Conservation (phyloP, 2,329 filamentous ascomycete species). For the Penicillium sp. region DNA sequence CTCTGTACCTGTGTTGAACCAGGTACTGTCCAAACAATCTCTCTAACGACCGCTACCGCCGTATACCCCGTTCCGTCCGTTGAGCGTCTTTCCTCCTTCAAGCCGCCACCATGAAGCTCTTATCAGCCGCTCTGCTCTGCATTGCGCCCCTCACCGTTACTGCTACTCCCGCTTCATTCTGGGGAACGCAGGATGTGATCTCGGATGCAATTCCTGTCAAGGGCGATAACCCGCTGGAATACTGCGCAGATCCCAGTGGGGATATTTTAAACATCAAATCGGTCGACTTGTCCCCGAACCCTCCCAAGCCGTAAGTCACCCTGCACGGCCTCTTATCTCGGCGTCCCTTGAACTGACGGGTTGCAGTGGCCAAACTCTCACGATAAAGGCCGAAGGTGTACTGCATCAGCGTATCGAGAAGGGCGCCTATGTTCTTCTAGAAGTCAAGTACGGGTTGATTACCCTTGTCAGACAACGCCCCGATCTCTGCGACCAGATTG, state of each 20-base stretch:
- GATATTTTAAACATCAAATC: slow-evolving; percentile 77
- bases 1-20: background rate
- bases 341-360: slow-evolving; percentile 20
- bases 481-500: slow-evolving; percentile 87
- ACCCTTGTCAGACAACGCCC: slow-evolving; percentile 79
- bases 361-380: slow-evolving; percentile 73
- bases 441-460: slow-evolving; percentile 94
- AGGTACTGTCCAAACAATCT: background rate
- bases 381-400: slow-evolving; percentile 78
- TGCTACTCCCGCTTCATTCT: slow-evolving; percentile 47
- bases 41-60: background rate
- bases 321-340: background rate
- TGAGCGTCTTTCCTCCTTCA: background rate
- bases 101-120: slow-evolving; percentile 47
- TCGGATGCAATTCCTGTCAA: slow-evolving; percentile 68
- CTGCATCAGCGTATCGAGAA: slow-evolving; percentile 73
- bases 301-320: slow-evolving; percentile 76
- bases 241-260: slow-evolving; percentile 71
- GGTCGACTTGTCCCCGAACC: slow-evolving; percentile 84
- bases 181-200: slow-evolving; percentile 55
- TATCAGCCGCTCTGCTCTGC: slow-evolving; percentile 47
- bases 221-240: slow-evolving; percentile 82
- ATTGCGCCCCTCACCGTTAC: slow-evolving; percentile 52
- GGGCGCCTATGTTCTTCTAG: slow-evolving; percentile 79
- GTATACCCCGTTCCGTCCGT: background rate